Evolutionary conservation across 2,329 filamentous ascomycete species (phyloP), one percentile per base, ranked within the genome.

Genomic region (Daldinia eschscholtzii): DNA sequence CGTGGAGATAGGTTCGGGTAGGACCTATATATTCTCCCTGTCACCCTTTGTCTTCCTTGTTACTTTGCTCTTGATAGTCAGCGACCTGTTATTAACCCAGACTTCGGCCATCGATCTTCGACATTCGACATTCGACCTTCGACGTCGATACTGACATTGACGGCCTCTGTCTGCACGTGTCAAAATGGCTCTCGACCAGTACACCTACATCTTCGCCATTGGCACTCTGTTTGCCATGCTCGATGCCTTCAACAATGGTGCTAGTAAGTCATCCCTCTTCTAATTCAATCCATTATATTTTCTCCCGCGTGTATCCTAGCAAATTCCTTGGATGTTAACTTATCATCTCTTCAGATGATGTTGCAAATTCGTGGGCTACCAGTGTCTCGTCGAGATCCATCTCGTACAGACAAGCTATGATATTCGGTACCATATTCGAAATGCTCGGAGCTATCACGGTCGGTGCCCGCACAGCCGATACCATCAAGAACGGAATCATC

Each of bases 331-430:
- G 46, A 64, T 71, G 58, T 58, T 75, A 6, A 74, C 66, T 15
- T 57, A 2, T 66, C 57, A n/a, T 30, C 6, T 39, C 9, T 44
- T 59, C 66, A 91, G 89, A 94, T 80, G 92, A 94, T 91, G 92
- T 95, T 64, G 92, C 92, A 77, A 95, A 95, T 81, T 84, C 92
- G 57, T 94, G 91, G 90, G 92, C 92, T 6, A 94, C 92, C 74
- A 91, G 88, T 75, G 92, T 94, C 66, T 94, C 92, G 20, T 94
- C 92, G n/a, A 83, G 92, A 61, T 94, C 92, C 72, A 85, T 93
- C 76, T 84, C 89, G 1, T 92, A 93, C 81, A 81, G 87, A 73
- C 88, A 91, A 80, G 91, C 89, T 71, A 91, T 91, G 88, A 74
- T 90, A 37, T 81, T 91, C 55, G 87, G 89, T 55, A 86, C 87